Evolutionary conservation across 345 rosid species (phyloP), one percentile per base, ranked within the genome.

Genomic region (Eutrema yunnanense): DNA sequence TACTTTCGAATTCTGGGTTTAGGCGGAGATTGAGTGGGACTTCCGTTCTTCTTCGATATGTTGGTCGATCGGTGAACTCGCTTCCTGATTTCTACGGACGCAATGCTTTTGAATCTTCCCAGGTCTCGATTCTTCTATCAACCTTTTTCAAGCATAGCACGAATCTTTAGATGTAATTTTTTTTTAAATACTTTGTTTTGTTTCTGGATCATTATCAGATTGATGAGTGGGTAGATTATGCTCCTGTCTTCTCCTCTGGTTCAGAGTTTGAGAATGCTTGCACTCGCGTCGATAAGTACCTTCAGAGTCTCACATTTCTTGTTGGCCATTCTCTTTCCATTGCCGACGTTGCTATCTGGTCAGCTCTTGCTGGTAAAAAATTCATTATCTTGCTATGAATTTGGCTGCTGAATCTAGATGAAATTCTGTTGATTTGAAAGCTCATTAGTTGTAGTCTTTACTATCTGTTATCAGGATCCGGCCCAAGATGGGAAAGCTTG

Each of bases 311-410:
- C 47, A 88, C 96, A 26, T 86, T 90, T 61, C 66, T 90, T n/a
- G 97, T 92, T 44, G 96, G 87, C 7, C 55, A 88, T 71, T 77
- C 52, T 68, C 81, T 90, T 67, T 80, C 98, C 8, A 83, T 95
- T 79, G 98, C 94, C 12, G 99, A 90, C 60, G 74, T 92, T 57
- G 97, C 91, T 12, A 71, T 92, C 53, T 95, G 99, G 98, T 87
- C 99, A 3, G 87, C 86, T 69, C 87, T 95, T 32, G 81, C 92
- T 63, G 98, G 98, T 95, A 79, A 54, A n/a, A 32, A 32, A 32
- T 5, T 50, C 44, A 1, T 9, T 6, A 3, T 1, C 13, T 50
- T 34, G 50, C 40, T 52, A 16, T 52, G 58, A 27, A 9, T 42
- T 38, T 61, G 42, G 22, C 37, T 47, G 22, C 37, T 47, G 4